Evolutionary conservation across 2,329 filamentous ascomycete species (phyloP), one percentile per base, ranked within the genome.

Genomic region (Lecanosticta acicola): DNA sequence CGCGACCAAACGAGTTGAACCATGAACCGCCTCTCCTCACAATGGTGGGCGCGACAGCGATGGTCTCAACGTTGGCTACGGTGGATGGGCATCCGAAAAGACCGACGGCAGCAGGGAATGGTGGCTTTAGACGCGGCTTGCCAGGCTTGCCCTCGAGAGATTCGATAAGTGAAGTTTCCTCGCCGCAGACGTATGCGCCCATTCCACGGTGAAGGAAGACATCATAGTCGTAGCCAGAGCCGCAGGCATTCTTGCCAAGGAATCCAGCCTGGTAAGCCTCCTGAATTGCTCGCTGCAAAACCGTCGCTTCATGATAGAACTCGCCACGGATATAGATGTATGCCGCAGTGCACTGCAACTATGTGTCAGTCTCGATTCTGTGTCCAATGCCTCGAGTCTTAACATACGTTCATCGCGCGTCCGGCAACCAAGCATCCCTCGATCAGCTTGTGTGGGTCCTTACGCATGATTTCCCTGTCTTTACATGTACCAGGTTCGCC

Each of bases 261-360:
- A 96, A 75, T 39, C 93, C 93, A 47, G 86, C 91, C 65, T 86
- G 81, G 72, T 98, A 98, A 49, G 93, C 93, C 72, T 98, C 93
- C 71, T 98, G 91, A 67, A 98, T 98, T 54, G 93, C 93, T 55
- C 83, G 81, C 73, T 98, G 91, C 46, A 98, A 79, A 18, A 97
- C 83, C 37, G 88, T 87, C 13, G 93, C 93, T 72, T 98, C 93
- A 65, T 95, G 81, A 68, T 95, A 87, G 70, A 98, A 98, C 72
- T 98, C 93, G 66, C 93, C 93, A 68, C 93, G 90, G 63, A 98
- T 98, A 72, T 98, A 98, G 68, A 98, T 98, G 74, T 98, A 98
- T 58, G 93, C 93, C 49, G 93, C 93, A 39, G 87, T 93, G 65
- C 90, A 93, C 61, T 64, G 29, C 26, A 10, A 11, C 16, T 5